Evolutionary conservation across 1,139 yeast species (phyloP).

Genomic region (Diutina ranongensis): DNA sequence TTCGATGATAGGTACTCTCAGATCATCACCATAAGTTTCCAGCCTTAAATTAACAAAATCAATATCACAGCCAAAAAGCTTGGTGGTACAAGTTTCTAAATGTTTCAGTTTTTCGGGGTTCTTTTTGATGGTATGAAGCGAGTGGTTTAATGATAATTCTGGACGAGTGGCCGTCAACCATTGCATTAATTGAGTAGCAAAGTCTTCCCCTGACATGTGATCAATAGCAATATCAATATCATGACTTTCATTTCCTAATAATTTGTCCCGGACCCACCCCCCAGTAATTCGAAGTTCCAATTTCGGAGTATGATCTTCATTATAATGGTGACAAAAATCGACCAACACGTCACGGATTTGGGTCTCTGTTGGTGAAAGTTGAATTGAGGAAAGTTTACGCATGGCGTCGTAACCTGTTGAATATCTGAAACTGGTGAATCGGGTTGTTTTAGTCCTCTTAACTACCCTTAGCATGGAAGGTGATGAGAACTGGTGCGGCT

Average conservation of each 20-base stretch:
- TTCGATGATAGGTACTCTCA: slow-evolving; percentile 66
- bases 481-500: neutral
- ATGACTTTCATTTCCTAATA: slow-evolving; percentile 66
- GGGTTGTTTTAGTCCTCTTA: neutral
- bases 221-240: slow-evolving; percentile 91
- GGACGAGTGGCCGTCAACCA: slow-evolving; percentile 37
- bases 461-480: slow-evolving; percentile 2
- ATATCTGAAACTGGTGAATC: neutral
- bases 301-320: slow-evolving; percentile 10
- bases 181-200: slow-evolving; percentile 55
- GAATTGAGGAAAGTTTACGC: slow-evolving; percentile 5
- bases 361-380: slow-evolving; percentile 23
- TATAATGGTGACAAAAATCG: slow-evolving; percentile 29
- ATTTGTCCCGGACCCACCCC: slow-evolving; percentile 97
- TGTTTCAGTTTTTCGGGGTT: slow-evolving; percentile 96
- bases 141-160: slow-evolving; percentile 25
- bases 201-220: slow-evolving; percentile 71
- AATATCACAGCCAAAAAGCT: slow-evolving; percentile 65
- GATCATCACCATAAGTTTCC: slow-evolving; percentile 71
- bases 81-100: slow-evolving; percentile 91
- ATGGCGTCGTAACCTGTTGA: neutral
- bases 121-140: slow-evolving; percentile 72
- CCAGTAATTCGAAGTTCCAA: slow-evolving; percentile 77
- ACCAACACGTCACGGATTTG: slow-evolving; percentile 35
- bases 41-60: slow-evolving; percentile 88